Evolutionary conservation across 352 stramenopile genomes (phyloP).

Genomic region (Discostella stelligera): DNA sequence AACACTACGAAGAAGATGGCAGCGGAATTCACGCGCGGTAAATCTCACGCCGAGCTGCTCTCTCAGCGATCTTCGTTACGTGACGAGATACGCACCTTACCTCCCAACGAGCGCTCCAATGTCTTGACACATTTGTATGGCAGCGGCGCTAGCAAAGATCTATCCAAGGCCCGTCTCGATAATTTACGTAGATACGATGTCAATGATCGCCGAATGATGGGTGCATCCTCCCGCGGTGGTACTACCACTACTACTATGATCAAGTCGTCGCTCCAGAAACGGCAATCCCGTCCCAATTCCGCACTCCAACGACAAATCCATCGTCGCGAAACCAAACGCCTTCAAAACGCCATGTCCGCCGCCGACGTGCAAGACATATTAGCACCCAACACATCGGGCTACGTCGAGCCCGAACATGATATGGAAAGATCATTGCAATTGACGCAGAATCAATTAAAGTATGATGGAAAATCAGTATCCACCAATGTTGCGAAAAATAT

Average conservation of each 20-base stretch:
- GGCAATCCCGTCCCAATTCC: conserved; percentile 30
- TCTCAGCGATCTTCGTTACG: conserved; percentile 19
- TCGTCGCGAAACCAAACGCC: conserved; percentile 64
- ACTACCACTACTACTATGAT: background rate
- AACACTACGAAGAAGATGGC: conserved; percentile 11
- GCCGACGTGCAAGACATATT: conserved; percentile 71
- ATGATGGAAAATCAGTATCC: conserved; percentile 82
- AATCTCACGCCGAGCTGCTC: conserved; percentile 16
- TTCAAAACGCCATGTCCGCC: conserved; percentile 65
- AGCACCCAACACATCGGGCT: conserved; percentile 57
- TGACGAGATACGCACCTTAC: conserved; percentile 18
- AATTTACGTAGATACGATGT: conserved; percentile 28
- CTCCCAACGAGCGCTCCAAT: conserved; percentile 1
- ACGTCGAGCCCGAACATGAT: conserved; percentile 91
- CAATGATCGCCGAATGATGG: conserved; percentile 4
- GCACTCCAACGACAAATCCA: conserved; percentile 48
- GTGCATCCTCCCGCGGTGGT: too few relatives aligned
- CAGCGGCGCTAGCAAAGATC: background rate
- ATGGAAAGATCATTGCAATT: conserved; percentile 96
- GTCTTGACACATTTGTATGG: conserved; percentile 33
- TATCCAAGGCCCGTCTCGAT: conserved; percentile 17
- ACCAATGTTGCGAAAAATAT: conserved; percentile 93
- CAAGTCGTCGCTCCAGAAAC: conserved; percentile 15
- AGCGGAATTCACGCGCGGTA: conserved; percentile 22
- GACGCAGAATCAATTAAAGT: conserved; percentile 88